A percentile compares a stretch with the other conserved stretches of the same genome.
phyloP scores from a whole-genome alignment of 2,329 filamentous ascomycete species.

The Chaetomium globosum region DNA sequence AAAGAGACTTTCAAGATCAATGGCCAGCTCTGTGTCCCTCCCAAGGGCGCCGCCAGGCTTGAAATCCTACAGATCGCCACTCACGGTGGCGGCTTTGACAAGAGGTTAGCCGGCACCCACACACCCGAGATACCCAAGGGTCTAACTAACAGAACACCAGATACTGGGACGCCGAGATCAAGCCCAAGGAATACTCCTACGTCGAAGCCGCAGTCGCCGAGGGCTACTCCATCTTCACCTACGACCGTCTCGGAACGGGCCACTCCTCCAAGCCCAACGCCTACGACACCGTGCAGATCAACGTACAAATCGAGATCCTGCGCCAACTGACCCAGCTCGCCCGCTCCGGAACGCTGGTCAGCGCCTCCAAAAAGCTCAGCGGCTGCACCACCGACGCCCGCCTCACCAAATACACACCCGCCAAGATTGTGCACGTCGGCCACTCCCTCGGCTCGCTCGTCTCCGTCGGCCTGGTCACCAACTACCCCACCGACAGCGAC shows the following conservation, averaged over 20 bases:
- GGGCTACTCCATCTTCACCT: conserved; percentile 12
- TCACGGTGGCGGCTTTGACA: conserved; percentile 4
- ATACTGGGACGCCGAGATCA: conserved; percentile 16
- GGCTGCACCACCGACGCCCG: background rate
- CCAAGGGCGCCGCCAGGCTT: background rate
- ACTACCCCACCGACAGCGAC: background rate
- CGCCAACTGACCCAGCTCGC: background rate
- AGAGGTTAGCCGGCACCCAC: background rate
- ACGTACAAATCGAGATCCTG: conserved; percentile 3
- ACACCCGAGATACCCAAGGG: background rate
- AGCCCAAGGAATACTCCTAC: conserved; percentile 2
- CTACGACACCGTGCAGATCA: conserved; percentile 2
- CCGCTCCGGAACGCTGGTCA: conserved; percentile 2
- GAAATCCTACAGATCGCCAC: conserved; percentile 2
- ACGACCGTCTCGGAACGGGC: conserved; percentile 6
- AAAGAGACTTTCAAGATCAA: conserved; percentile 6
- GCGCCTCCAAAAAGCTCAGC: background rate
- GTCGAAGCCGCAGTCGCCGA: background rate
- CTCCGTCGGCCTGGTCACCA: background rate
- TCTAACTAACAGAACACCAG: background rate
- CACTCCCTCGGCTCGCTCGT: conserved; percentile 8
- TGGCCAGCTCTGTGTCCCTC: conserved; percentile 8
- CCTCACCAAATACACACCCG: background rate
- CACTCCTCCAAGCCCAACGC: background rate
- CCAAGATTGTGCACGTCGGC: conserved; percentile 11